Evolutionary conservation across 1,284 basidiomycete species (phyloP), one percentile per base, ranked within the genome.

Genomic region (Naganishia sp.): DNA sequence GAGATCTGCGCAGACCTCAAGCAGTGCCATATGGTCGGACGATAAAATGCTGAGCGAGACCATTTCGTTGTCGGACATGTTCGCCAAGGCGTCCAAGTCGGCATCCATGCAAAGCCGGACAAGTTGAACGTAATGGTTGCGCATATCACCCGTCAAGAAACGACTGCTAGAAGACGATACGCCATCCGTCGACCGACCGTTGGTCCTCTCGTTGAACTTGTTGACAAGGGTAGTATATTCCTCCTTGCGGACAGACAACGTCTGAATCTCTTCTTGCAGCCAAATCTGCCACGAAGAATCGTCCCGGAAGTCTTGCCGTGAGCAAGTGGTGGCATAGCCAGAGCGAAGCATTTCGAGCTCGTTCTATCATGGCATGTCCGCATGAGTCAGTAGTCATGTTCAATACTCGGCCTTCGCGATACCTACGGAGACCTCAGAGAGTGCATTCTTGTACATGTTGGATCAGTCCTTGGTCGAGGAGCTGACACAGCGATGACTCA

Each of bases 41-140:
- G 92, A 92, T n/a, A 99, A 81, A 65, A 99, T 98, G 11, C 91
- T 91, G 39, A 99, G 81, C 0, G 93, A 92, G 3, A 99, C 95
- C 80, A 99, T 94, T 71, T 98, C 92, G 72, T 94, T 91, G 71
- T 97, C 95, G 41, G 93, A 89, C 42, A 97, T 87, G 52, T 89
- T 88, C 67, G 90, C 84, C 88, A 99, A 94, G 43, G 88, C 85
- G 74, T 94, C 91, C 57, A 99, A 82, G 77, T 99, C 96, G 50
- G 85, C 84, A 42, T 89, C 84, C 52, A 99, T 85, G 75, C 94
- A 95, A 61, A 86, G 82, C 72, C 91, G 89, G 31, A 98, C 84
- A 4, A 98, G 84, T 9, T 90, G 85, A 70, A 87, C 87, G 82
- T 96, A 99, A 74, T 86, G 90, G 68, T 86, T 87, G 72, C 86